Conservation (phyloP, 2,329 filamentous ascomycete genomes). For the Cytospora schulzeri region DNA sequence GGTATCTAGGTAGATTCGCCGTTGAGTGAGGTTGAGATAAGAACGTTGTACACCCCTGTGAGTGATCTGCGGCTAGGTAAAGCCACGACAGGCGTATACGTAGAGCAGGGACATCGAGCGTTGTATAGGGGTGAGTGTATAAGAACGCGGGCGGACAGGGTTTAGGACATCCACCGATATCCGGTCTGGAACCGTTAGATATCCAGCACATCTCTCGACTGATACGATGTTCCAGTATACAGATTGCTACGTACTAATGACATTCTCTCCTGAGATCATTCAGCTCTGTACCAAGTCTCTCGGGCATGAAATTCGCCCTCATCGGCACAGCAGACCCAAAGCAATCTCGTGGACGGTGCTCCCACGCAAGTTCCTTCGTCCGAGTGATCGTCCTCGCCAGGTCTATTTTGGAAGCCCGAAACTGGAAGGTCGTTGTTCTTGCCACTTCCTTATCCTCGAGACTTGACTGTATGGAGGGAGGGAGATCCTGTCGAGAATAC, state of each 20-base stretch:
- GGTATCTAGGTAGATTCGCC: no score
- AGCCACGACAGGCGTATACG: neutral
- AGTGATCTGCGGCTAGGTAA: neutral
- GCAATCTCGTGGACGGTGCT: neutral
- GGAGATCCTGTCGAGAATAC: no score
- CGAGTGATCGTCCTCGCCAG: conserved; percentile 6
- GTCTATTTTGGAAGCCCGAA: no score
- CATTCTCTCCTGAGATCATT: neutral
- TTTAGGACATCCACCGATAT: neutral
- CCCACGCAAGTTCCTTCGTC: neutral
- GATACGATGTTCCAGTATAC: neutral
- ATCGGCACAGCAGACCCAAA: neutral
- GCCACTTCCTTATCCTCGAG: neutral
- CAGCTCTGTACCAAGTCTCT: neutral
- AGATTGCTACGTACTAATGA: neutral
- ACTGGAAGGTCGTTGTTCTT: neutral
- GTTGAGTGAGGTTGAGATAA: neutral
- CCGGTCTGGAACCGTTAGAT: neutral
- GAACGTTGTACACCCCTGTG: neutral
- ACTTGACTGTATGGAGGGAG: neutral
- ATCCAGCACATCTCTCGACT: neutral
- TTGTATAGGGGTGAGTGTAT: neutral
- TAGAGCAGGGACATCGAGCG: neutral
- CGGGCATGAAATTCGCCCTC: neutral
- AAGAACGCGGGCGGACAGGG: neutral